phyloP scores from a whole-genome alignment of 2,329 filamentous ascomycete genomes.

The Didymella segeticola region DNA sequence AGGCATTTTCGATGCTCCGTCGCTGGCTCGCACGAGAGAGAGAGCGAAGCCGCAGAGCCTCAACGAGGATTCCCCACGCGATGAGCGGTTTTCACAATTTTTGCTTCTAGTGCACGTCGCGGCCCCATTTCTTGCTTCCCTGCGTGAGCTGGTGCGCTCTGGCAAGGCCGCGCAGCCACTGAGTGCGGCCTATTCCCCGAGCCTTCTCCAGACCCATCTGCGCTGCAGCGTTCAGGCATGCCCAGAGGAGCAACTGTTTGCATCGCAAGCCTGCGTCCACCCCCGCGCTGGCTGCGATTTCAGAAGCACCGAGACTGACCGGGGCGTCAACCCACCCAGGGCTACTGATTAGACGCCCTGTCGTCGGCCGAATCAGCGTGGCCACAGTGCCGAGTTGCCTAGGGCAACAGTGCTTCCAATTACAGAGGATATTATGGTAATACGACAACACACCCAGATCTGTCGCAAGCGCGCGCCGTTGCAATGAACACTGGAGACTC shows the following conservation, averaged over 20 bases:
- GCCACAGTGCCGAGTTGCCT: conserved; percentile 20
- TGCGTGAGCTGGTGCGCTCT: conserved; percentile 1
- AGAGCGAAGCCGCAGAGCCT: conserved; percentile 19
- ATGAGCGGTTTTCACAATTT: conserved; percentile 19
- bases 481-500: conserved; percentile 19
- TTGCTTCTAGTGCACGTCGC: conserved; percentile 13
- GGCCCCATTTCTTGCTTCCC: conserved; percentile 14
- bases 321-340: conserved; percentile 3
- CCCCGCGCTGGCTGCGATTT: conserved; percentile 17
- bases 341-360: conserved; percentile 15
- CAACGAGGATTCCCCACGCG: conserved; percentile 21
- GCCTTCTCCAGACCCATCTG: conserved; percentile 18
- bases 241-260: conserved; percentile 19
- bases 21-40: conserved; percentile 19
- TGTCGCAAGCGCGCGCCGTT: conserved; percentile 15
- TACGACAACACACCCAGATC: conserved; percentile 16
- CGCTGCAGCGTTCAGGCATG: conserved; percentile 16
- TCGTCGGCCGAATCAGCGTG: conserved; percentile 15
- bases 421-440: conserved; percentile 19
- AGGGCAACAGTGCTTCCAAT: conserved; percentile 20
- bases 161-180: conserved; percentile 4
- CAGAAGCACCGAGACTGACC: conserved; percentile 20
- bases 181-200: conserved; percentile 1
- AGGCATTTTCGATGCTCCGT: conserved; percentile 19
- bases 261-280: conserved; percentile 20